Base-by-base conservation (phyloP, 2,329 filamentous ascomycete genomes). In the Intubia oerlemansii region DNA sequence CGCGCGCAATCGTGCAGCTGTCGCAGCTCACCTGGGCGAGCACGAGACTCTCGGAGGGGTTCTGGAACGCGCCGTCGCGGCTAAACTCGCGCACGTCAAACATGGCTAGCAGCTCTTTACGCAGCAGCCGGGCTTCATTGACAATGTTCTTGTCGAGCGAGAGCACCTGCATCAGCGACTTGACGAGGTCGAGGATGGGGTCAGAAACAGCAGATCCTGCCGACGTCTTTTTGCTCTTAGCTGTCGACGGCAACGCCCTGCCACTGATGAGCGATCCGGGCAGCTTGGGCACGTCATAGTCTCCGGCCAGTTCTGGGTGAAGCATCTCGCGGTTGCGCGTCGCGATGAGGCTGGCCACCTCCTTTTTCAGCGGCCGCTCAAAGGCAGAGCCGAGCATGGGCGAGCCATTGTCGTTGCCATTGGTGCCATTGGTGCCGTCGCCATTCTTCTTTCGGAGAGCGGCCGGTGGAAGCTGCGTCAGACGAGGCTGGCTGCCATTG, bases 61-160 rank as follows among this genome's bases (percentile, higher is more conserved):
- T 95, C 34, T 66, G 59, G 48, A 95, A 98, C 4, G 71, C 64
- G n/a, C 77, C 85, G 31, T 85, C 80, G 30, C 73, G 64, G 47
- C 74, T 78, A 55, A 98, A 98, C 50, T 98, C 88, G 41, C 82
- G 77, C 30, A 98, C 72, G 32, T 98, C 88, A 48, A 98, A 93
- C 29, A 95, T 62, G 8, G 73, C 65, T 0, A 98, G 66, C 0
- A 98, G 59, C 34, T 95, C 85, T 41, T 90, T 90, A 30, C 90
- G 72, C 1, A 98, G 61, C 2, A 91, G 58, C 5, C 88, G 72
- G 3, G 81, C 82, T 50, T 95, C 85, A 27, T 91, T 67, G 0
- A 72, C 75, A 41, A 91, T 88, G 40, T 80, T 80, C 49, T 85
- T 88, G 52, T 92, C 88, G 1, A 98, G 65, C 19, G 70, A 78